Evolutionary conservation across 495 filamentous ascomycete genomes (phyloP).

Genomic region (Platismatia glauca): DNA sequence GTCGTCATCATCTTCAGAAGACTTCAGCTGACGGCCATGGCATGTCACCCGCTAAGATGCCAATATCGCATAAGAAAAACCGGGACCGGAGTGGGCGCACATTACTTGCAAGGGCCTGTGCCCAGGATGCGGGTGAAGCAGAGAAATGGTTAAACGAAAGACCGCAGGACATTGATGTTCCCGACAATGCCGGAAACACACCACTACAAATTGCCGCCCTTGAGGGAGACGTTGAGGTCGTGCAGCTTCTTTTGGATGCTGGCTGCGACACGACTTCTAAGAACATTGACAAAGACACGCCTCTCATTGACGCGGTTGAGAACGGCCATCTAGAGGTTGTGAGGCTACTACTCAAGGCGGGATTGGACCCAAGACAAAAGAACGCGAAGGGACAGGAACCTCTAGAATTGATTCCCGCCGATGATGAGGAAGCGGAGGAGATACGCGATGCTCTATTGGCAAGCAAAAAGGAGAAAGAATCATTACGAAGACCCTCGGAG

Average conservation of each 20-base stretch:
- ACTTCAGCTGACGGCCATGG: conserved; percentile 46
- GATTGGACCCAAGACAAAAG: conserved; percentile 78
- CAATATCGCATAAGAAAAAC: conserved; percentile 60
- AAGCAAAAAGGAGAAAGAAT: conserved; percentile 36
- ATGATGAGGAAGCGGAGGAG: conserved; percentile 55
- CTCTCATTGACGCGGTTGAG: conserved; percentile 89
- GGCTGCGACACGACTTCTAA: conserved; percentile 77
- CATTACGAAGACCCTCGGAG: conserved; percentile 53
- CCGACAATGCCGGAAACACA: conserved; percentile 89
- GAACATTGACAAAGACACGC: conserved; percentile 80
- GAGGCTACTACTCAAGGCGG: conserved; percentile 69
- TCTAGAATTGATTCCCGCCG: conserved; percentile 66
- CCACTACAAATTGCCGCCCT: conserved; percentile 86
- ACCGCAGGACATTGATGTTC: conserved; percentile 76
- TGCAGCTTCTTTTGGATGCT: conserved; percentile 58
- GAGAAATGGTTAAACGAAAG: conserved; percentile 65
- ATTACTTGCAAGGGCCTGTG: conserved; percentile 72
- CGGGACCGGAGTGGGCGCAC: conserved; percentile 81
- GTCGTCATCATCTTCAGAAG: conserved; percentile 57
- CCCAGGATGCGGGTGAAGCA: conserved; percentile 61
- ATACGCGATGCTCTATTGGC: conserved; percentile 41
- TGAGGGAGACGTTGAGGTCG: conserved; percentile 72
- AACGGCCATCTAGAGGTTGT: conserved; percentile 91
- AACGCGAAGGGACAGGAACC: conserved; percentile 84
- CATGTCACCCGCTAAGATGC: conserved; percentile 59